Evolutionary conservation across 805 yeast genomes (phyloP), one percentile per base, ranked within the genome.

Genomic region (Metschnikowia gelsemii): DNA sequence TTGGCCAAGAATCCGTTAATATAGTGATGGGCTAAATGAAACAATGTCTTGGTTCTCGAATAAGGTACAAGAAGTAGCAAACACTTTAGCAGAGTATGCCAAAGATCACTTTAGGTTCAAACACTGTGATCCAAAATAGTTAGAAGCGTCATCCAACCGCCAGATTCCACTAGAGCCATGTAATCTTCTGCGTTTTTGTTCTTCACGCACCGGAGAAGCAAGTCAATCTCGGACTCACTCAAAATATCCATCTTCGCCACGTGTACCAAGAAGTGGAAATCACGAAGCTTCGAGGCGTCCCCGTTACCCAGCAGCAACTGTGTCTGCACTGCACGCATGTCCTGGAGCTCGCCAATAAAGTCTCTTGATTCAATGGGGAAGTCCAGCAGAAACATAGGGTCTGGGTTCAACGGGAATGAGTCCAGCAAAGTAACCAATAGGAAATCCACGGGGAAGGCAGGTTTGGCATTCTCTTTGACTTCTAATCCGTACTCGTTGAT

Each of bases 401-500:
- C 57, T 0, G 81, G 73, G 0, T 70, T 67, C 47, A 80, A 77
- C 1, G 96, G 96, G 75, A 93, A 91, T 2, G 98, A 96, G 61
- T 93, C 98, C 4, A 95, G 83, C 47, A 91, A 66, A 2, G 96
- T 82, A 0, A 91, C 95, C 39, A 93, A 64, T 95, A 59, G 47
- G 37, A 52, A 59, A 38, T 59, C 63, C 7, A 59, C 59, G 2
- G 63, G 63, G 24, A 59, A 57, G 2, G 60, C 55, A 3, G 63
- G 63, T 42, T 58, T 58, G 38, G 63, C 63, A 57, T 87, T 84
- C 30, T 80, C 78, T 55, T 88, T 88, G n/a, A 93, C 95, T 26
- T 87, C 80, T 22, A 88, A 68, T 3, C 87, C 87, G 64, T 93
- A 93, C 64, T 93, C 97, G 59, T 93, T 93, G 45, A 79, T 75